Conservation (phyloP, 805 yeast genomes). For the Yarrowia yakushimensis region DNA sequence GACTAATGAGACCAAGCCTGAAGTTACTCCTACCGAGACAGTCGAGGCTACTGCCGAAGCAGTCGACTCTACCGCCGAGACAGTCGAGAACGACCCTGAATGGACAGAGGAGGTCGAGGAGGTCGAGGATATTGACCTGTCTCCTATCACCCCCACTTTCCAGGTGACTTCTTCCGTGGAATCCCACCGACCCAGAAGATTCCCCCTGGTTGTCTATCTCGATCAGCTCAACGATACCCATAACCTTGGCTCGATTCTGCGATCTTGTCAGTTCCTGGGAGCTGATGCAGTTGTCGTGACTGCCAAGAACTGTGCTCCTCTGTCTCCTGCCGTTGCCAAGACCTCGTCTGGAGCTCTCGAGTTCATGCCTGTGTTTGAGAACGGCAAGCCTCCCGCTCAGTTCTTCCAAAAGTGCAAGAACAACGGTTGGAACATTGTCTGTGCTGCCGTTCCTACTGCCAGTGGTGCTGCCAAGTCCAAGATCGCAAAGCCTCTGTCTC, state of each 20-base stretch:
- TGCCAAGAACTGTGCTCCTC: slow-evolving; percentile 63
- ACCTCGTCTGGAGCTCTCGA: slow-evolving; percentile 85
- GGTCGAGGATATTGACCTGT: neutral
- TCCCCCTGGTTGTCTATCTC: slow-evolving; percentile 68
- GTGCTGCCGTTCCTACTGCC: slow-evolving; percentile 48
- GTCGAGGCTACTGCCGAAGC: neutral
- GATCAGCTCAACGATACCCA: slow-evolving; percentile 86
- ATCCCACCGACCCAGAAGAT: slow-evolving; percentile 15
- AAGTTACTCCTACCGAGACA: neutral
- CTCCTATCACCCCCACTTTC: neutral
- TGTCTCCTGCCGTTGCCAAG: slow-evolving; percentile 75
- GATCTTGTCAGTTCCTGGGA: slow-evolving; percentile 79
- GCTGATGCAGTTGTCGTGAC: slow-evolving; percentile 75
- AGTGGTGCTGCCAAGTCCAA: slow-evolving; percentile 33
- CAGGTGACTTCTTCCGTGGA: slow-evolving; percentile 4
- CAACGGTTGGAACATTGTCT: slow-evolving; percentile 69
- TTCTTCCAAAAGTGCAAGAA: slow-evolving; percentile 55
- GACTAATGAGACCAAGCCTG: neutral
- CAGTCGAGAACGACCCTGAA: too few species aligned
- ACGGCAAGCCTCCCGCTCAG: slow-evolving; percentile 50
- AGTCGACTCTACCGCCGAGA: neutral
- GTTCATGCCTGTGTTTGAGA: slow-evolving; percentile 56
- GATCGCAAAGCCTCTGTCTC: slow-evolving; percentile 40
- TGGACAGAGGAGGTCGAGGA: neutral
- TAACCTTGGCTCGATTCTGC: slow-evolving; percentile 75